phyloP scores from a whole-genome alignment of 306 rosid genomes.

The Inga laurina region DNA sequence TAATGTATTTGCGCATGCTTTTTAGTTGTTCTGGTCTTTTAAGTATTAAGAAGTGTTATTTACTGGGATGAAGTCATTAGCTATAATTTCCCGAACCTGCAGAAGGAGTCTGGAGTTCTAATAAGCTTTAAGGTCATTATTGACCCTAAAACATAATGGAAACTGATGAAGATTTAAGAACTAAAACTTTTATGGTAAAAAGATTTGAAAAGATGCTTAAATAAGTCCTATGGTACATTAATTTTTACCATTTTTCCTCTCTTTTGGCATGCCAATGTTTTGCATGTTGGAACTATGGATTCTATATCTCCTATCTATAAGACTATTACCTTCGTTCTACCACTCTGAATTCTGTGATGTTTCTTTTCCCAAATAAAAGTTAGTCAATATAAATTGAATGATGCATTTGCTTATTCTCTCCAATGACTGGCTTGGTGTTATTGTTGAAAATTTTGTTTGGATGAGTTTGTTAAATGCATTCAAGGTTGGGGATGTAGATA shows the following conservation, averaged over 20 bases:
- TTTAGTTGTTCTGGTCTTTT: not conserved
- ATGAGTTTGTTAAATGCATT: not conserved
- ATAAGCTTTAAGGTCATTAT: not conserved
- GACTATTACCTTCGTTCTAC: not conserved
- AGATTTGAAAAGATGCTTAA: not conserved
- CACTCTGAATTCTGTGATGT: not conserved
- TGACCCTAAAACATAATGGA: not conserved
- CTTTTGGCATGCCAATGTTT: slow-evolving; percentile 16
- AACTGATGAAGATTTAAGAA: not conserved
- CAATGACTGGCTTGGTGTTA: not conserved
- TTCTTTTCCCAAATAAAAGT: slow-evolving; percentile 10
- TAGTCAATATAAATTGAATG: slow-evolving; percentile 6
- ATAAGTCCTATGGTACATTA: not conserved
- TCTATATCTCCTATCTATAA: not conserved
- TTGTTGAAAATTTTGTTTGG: not conserved
- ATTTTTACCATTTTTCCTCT: slow-evolving; percentile 21
- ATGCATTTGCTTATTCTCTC: slow-evolving; percentile 7
- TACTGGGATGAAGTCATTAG: slow-evolving; percentile 7
- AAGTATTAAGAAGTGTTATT: not conserved
- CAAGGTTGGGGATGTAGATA: slow-evolving; percentile 6
- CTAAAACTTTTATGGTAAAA: not conserved
- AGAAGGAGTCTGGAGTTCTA: not conserved
- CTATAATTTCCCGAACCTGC: not conserved
- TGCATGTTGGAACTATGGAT: slow-evolving; percentile 23
- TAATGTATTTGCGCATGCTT: not conserved